Percentiles rank a stretch among this genome's conserved stretches.
These are phyloP conservation scores for Phaffia australis DNA, from an alignment of 768 basidiomycete genomes.

Conservation along the genomic window DNA sequence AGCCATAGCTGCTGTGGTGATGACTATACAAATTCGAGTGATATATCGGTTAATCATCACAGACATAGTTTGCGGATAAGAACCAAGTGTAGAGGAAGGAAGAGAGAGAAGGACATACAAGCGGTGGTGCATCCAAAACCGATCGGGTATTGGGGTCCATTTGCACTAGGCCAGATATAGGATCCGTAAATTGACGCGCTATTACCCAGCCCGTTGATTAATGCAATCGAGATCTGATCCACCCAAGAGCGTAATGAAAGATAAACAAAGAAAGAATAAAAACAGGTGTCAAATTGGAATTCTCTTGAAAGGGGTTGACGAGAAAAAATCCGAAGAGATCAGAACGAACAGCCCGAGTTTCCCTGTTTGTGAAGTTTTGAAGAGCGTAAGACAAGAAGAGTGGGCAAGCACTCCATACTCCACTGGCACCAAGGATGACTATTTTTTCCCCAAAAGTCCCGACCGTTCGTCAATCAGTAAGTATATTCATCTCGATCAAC, in stretches of 20 bases:
- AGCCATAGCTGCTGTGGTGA: too few species aligned
- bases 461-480: too few species aligned
- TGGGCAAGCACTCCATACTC: constrained; percentile 36
- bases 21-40: too few species aligned
- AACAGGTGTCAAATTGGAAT: background rate
- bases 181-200: constrained; percentile 34
- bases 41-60: too few species aligned
- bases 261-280: constrained; percentile 1
- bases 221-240: constrained; percentile 1
- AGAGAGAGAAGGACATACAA: too few species aligned
- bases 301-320: background rate
- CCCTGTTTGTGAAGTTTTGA: constrained; percentile 35
- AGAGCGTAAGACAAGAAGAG: constrained; percentile 36
- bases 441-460: too few species aligned
- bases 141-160: constrained; percentile 32
- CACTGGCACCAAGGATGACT: constrained; percentile 36
- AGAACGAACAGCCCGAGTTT: constrained; percentile 35
- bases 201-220: constrained; percentile 27
- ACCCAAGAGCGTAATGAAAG: too few species aligned
- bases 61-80: too few species aligned
- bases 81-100: too few species aligned
- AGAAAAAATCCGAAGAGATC: constrained; percentile 30
- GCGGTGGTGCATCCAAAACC: constrained; percentile 35
- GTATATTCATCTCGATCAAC: too few species aligned
- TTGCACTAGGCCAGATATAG: constrained; percentile 36